Conservation (phyloP, 2,329 filamentous ascomycete species). For the Mollisia scopiformis region DNA sequence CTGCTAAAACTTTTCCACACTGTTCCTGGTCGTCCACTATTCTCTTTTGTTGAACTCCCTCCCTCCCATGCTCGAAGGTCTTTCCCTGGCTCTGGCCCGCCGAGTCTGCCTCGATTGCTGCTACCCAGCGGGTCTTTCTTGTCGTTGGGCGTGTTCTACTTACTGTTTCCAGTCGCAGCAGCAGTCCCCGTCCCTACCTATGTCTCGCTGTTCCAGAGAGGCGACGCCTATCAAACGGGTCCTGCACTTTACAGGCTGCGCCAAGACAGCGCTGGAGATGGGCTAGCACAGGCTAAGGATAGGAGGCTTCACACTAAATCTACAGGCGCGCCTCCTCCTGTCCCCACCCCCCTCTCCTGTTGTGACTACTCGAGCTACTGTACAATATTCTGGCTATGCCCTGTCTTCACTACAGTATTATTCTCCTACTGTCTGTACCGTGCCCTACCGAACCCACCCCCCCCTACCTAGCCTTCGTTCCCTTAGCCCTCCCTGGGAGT, state of each 20-base stretch:
- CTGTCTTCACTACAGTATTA: no score
- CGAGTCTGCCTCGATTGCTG: neutral
- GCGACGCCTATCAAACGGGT: neutral
- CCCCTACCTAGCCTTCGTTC: no score
- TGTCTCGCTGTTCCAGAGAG: neutral
- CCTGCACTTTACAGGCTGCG: neutral
- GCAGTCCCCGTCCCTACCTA: neutral
- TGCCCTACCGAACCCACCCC: no score
- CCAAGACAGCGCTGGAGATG: neutral
- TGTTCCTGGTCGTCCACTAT: neutral
- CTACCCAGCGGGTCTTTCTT: neutral
- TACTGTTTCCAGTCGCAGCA: no score
- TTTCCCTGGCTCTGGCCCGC: neutral
- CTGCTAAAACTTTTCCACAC: no score
- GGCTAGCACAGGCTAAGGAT: no score
- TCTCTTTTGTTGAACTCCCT: neutral
- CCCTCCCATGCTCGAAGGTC: neutral
- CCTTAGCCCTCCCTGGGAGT: no score
- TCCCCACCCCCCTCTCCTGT: no score
- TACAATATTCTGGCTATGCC: no score
- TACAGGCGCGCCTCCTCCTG: neutral
- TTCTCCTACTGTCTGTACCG: no score
- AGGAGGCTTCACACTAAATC: neutral
- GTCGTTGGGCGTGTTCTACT: no score
- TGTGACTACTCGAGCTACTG: no score